Conservation (phyloP, 352 stramenopile genomes). For the Phytophthora uliginosa region DNA sequence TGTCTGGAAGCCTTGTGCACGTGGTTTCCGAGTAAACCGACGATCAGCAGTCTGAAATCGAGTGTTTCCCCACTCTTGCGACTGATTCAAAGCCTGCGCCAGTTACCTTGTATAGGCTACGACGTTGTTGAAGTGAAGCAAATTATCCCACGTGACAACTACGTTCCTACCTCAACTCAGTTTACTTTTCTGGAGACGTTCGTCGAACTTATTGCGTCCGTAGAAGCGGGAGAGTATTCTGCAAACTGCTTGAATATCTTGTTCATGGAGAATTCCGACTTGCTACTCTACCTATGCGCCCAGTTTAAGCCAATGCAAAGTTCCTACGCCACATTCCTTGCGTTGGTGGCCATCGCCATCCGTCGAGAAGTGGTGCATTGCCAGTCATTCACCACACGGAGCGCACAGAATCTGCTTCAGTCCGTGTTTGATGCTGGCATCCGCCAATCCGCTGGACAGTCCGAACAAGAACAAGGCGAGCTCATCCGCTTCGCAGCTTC, state of each 20-base stretch:
- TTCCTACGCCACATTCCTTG: slow-evolving; percentile 23
- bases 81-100: slow-evolving; percentile 19
- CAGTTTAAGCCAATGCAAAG: slow-evolving; percentile 17
- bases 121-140: not conserved
- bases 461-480: not conserved
- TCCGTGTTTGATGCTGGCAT: slow-evolving; percentile 29
- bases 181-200: slow-evolving; percentile 25
- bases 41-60: slow-evolving; percentile 12
- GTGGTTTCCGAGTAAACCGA: slow-evolving; percentile 31
- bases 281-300: slow-evolving; percentile 25
- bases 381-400: slow-evolving; percentile 16
- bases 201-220: slow-evolving; percentile 18
- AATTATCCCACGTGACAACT: not conserved
- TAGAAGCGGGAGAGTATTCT: slow-evolving; percentile 18
- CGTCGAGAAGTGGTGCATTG: slow-evolving; percentile 20
- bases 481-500: slow-evolving; percentile 18
- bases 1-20: slow-evolving; percentile 19
- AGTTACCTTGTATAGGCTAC: slow-evolving; percentile 11
- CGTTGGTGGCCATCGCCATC: slow-evolving; percentile 20
- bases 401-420: slow-evolving; percentile 8
- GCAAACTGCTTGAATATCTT: slow-evolving; percentile 22
- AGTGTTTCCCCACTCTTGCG: slow-evolving; percentile 5
- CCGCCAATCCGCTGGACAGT: slow-evolving; percentile 5
- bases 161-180: not conserved
- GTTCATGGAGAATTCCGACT: slow-evolving; percentile 29